Evolutionary conservation across 2,329 filamentous ascomycete species (phyloP).

Genomic region (Fusarium brevicatenulatum): DNA sequence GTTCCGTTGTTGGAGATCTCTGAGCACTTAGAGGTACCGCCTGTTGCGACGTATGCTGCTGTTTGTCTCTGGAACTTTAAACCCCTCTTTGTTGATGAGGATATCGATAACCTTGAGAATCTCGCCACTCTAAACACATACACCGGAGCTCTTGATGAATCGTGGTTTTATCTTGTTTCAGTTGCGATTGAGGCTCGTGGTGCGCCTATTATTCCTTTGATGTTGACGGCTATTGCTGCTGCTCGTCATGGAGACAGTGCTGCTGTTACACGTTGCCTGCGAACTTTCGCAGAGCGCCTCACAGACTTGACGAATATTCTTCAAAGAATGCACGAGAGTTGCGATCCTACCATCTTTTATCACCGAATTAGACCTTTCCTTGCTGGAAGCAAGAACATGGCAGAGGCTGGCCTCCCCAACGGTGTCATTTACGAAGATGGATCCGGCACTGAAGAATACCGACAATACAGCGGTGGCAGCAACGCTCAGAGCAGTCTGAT

Average conservation of each 20-base stretch:
- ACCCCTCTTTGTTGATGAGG: constrained; percentile 85
- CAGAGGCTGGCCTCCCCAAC: constrained; percentile 86
- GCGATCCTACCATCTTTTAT: constrained; percentile 95
- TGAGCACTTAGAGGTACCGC: constrained; percentile 82
- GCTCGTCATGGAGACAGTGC: constrained; percentile 74
- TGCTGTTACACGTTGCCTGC: constrained; percentile 81
- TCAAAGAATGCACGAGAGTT: constrained; percentile 92
- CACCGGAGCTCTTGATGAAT: constrained; percentile 94
- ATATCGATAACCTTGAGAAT: constrained; percentile 85
- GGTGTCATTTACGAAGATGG: constrained; percentile 91
- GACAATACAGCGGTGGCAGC: constrained; percentile 91
- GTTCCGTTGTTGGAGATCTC: constrained; percentile 84
- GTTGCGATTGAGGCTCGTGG: constrained; percentile 95
- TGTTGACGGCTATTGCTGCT: constrained; percentile 87
- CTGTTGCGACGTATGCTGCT: constrained; percentile 93
- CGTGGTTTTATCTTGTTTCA: constrained; percentile 97
- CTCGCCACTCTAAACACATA: constrained; percentile 89
- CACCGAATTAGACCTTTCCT: constrained; percentile 95
- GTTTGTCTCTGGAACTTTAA: constrained; percentile 98
- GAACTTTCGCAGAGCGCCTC: constrained; percentile 83
- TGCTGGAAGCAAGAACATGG: constrained; percentile 97
- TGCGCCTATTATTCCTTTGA: constrained; percentile 85
- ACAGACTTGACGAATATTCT: constrained; percentile 85
- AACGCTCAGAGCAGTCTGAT: constrained; percentile 97
- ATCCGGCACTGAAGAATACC: constrained; percentile 72